These are phyloP conservation scores for Gentiana macrophylla DNA, from an alignment of 257 asterid species.

Conservation along the genomic window DNA sequence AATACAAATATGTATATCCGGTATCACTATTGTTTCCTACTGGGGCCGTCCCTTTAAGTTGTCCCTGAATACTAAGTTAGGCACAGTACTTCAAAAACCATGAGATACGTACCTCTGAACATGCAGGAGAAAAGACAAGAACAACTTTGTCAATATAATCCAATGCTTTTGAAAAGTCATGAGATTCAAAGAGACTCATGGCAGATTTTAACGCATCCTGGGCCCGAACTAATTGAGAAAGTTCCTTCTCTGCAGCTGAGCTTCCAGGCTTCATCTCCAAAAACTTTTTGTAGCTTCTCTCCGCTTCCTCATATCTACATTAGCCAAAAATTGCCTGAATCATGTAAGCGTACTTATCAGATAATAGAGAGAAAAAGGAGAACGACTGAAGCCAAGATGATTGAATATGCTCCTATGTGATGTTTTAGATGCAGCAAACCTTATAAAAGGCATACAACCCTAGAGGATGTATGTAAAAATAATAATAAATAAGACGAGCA, in stretches of 20 bases:
- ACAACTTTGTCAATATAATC: conserved; percentile 72
- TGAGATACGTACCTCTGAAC: conserved; percentile 48
- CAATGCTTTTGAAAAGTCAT: conserved; percentile 56
- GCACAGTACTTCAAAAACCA: neutral
- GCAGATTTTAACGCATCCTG: conserved; percentile 69
- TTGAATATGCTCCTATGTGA: neutral
- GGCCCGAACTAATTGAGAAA: conserved; percentile 72
- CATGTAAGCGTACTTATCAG: conserved; percentile 20
- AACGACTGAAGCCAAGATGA: neutral
- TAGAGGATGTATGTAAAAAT: too few relatives aligned
- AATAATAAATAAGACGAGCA: too few relatives aligned
- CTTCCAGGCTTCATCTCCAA: conserved; percentile 70
- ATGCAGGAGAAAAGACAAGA: conserved; percentile 88
- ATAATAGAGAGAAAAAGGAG: conserved; percentile 10
- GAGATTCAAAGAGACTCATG: conserved; percentile 44
- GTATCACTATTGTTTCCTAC: too few relatives aligned
- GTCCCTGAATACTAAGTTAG: too few relatives aligned
- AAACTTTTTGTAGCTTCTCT: conserved; percentile 58
- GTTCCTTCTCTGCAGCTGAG: conserved; percentile 80
- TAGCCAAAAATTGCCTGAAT: conserved; percentile 44
- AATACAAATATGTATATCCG: too few relatives aligned
- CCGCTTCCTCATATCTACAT: conserved; percentile 85
- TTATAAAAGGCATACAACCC: too few relatives aligned
- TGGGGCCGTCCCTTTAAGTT: too few relatives aligned
- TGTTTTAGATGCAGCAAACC: too few relatives aligned